phyloP scores from a whole-genome alignment of 441 rosid genomes.

The Syzygium syzygioides region DNA sequence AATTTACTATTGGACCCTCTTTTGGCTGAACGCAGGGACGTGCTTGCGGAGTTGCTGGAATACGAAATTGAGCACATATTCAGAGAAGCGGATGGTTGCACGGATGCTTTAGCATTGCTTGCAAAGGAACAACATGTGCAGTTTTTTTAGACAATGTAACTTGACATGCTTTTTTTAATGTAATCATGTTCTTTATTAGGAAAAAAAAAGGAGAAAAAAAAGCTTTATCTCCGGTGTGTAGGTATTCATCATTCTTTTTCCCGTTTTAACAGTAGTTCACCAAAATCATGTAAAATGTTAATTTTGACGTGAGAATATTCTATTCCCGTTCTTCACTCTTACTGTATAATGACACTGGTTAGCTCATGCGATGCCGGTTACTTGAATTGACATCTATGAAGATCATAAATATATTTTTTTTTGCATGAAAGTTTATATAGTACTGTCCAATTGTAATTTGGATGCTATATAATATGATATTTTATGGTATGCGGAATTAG shows the following conservation, averaged over 20 bases:
- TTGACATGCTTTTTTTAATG: neutral
- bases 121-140: neutral
- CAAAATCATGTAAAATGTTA: neutral
- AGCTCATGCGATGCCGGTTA: no score
- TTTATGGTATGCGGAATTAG: no score
- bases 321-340: neutral
- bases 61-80: neutral
- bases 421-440: neutral
- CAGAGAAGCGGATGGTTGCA: neutral
- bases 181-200: neutral
- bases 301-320: neutral
- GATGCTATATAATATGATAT: no score
- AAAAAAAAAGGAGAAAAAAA: neutral
- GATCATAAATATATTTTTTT: neutral
- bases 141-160: neutral
- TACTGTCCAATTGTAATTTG: neutral
- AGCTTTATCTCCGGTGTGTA: neutral
- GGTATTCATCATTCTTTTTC: neutral
- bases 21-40: neutral
- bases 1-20: neutral
- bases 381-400: no score
- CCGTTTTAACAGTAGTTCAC: neutral
- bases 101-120: neutral
- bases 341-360: neutral
- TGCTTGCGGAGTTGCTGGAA: neutral